phyloP scores from a whole-genome alignment of 176 grass and related monocot genomes.

The Poa pratensis region DNA sequence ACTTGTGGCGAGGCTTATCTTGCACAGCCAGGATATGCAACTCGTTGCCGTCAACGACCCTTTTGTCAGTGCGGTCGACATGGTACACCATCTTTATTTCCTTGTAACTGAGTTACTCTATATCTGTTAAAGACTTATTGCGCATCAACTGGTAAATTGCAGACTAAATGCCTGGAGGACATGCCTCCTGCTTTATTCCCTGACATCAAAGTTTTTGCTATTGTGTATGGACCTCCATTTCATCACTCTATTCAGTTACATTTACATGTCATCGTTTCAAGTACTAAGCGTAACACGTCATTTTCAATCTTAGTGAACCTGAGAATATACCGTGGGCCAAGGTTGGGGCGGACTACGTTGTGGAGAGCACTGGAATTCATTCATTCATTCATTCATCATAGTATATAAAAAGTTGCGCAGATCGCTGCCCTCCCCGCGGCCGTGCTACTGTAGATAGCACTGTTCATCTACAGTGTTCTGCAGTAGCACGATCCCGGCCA shows the following conservation, averaged over 20 bases:
- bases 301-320: constrained; percentile 8
- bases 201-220: background rate
- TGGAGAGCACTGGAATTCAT: constrained; percentile 23
- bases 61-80: background rate
- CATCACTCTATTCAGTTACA: background rate
- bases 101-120: background rate
- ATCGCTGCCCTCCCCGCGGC: too few species aligned
- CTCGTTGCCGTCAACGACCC: constrained; percentile 5
- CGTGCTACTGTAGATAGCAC: too few species aligned
- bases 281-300: constrained; percentile 1
- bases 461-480: too few species aligned
- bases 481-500: too few species aligned
- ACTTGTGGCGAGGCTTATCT: constrained; percentile 26
- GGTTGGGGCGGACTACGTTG: background rate
- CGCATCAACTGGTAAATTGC: constrained; percentile 5
- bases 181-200: constrained; percentile 22
- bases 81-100: background rate
- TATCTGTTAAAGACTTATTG: background rate
- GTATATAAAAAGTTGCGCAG: too few species aligned
- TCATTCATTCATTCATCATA: too few species aligned
- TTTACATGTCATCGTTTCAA: constrained; percentile 1
- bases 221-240: constrained; percentile 9
- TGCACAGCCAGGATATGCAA: background rate
- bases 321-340: constrained; percentile 3
- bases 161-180: background rate